Percentiles rank a stretch among this genome's conserved stretches.
Evolutionary conservation across 169 alveolate genomes (phyloP).

Genomic region (Eimeria falciformis): DNA sequence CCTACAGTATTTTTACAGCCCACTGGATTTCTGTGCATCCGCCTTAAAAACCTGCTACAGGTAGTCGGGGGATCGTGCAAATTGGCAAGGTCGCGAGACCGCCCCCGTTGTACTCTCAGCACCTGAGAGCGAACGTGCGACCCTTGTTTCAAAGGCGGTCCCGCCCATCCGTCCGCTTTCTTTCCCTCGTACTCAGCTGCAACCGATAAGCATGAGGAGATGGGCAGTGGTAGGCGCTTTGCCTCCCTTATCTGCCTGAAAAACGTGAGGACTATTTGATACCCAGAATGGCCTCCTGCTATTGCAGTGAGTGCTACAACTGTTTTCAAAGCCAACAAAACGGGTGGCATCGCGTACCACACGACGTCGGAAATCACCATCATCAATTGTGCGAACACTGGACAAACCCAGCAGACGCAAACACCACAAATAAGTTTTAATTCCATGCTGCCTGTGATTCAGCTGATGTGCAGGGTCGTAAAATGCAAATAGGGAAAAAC

Average conservation of each 20-base stretch:
- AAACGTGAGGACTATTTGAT: constrained; percentile 56
- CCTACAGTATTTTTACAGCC: no score
- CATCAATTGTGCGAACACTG: constrained; percentile 14
- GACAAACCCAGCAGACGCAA: constrained; percentile 1
- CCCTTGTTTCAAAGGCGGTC: no score
- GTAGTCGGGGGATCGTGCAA: no score
- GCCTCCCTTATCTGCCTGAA: constrained; percentile 38
- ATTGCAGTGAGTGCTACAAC: neutral
- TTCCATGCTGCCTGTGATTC: neutral
- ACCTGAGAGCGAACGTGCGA: no score
- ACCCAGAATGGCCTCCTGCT: neutral
- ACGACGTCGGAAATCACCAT: constrained; percentile 29
- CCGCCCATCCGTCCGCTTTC: no score
- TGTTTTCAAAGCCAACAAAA: constrained; percentile 10
- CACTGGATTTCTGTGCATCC: no score
- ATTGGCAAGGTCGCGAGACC: no score
- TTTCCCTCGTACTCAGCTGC: constrained; percentile 5
- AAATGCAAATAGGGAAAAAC: neutral
- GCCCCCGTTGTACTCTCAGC: no score
- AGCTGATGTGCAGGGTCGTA: neutral
- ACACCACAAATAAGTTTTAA: no score
- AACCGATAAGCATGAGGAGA: neutral
- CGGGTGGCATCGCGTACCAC: constrained; percentile 25
- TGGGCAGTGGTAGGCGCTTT: constrained; percentile 19
- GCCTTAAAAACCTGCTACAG: no score